Base-by-base conservation (phyloP, 1,139 yeast species). In the Hansenula sp. region DNA sequence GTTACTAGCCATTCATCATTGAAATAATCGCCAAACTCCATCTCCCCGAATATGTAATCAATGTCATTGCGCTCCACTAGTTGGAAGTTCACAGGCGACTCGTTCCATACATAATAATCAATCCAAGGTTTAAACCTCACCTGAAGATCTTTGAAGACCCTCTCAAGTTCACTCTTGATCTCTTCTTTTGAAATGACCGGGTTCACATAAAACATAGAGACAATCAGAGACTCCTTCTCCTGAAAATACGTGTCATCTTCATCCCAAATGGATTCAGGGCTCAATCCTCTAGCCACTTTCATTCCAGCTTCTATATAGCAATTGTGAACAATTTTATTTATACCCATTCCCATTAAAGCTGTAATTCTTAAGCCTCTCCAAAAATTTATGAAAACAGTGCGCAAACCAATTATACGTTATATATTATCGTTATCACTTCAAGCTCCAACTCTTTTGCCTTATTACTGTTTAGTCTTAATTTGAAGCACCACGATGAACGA, bases 1-100 rank as follows among this genome's bases (percentile, higher is more conserved):
- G 72, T 62, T n/a, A 78, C 52, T 5, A 77, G 59, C 70, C 74
- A 66, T 46, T 75, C 76, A 52, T 79, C 84, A 29, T 63, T 67
- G 15, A 64, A 48, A 41, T 69, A 62, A 25, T 69, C 76, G 4
- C 77, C 80, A 49, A 68, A 70, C 4, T 54, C 60, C 12, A 76
- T 55, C 29, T 66, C 66, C 0, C 81, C 81, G 42, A 65, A 65
- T 13, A 78, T 60, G 50, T 71, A 76, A 1, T 53, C 38, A 2
- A 46, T 18, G 10, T 49, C 50, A 5, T 52, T 41, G 16, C 44
- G 27, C 5, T 47, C 28, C 10, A 35, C 36, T 43, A 43, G 13
- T 37, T 49, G 28, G 44, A 52, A 8, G 50, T 53, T 12, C 0
- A 46, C 38, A 7, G 54, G 47, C 1, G 40, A 52, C 25, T 52